These are phyloP conservation scores for Daldinia sp. DNA, from an alignment of 2,329 filamentous ascomycete species.

Conservation along the genomic window DNA sequence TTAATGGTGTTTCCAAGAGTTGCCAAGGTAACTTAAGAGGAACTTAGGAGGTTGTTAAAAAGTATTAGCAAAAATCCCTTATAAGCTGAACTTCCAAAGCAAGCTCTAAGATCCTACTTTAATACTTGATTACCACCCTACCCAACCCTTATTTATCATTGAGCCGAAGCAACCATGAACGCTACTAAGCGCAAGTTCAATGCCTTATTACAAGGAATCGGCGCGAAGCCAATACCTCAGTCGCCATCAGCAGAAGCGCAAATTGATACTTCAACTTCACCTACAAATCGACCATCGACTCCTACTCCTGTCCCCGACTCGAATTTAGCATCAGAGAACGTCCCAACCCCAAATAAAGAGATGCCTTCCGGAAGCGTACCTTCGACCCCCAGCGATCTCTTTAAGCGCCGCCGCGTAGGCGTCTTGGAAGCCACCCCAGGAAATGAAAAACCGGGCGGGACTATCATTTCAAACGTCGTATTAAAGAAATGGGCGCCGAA, in stretches of 20 bases:
- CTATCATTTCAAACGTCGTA: slow-evolving; percentile 53
- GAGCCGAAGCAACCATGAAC: slow-evolving; percentile 61
- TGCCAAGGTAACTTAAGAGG: no score
- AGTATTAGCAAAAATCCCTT: slow-evolving; percentile 13
- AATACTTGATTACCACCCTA: slow-evolving; percentile 6
- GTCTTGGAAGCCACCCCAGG: slow-evolving; percentile 52
- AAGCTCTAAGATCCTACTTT: slow-evolving; percentile 16
- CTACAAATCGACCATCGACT: slow-evolving; percentile 43
- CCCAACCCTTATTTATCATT: slow-evolving; percentile 3
- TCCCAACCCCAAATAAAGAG: slow-evolving; percentile 20
- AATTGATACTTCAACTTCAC: slow-evolving; percentile 38
- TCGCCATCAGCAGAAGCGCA: slow-evolving; percentile 49
- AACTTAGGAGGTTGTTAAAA: background rate
- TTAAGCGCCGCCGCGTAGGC: slow-evolving; percentile 64
- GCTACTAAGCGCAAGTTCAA: slow-evolving; percentile 88
- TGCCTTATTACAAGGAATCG: slow-evolving; percentile 73
- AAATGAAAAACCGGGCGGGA: slow-evolving; percentile 41
- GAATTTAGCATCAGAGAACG: slow-evolving; percentile 39
- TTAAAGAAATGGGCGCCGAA: slow-evolving; percentile 52
- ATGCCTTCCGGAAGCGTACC: slow-evolving; percentile 26
- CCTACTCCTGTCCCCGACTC: no score
- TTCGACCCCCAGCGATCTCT: slow-evolving; percentile 49
- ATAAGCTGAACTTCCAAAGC: background rate
- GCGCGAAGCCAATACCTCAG: slow-evolving; percentile 57
- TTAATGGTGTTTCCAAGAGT: background rate